phyloP scores from a whole-genome alignment of 495 filamentous ascomycete genomes.

The Lasiosphaeria hispida region DNA sequence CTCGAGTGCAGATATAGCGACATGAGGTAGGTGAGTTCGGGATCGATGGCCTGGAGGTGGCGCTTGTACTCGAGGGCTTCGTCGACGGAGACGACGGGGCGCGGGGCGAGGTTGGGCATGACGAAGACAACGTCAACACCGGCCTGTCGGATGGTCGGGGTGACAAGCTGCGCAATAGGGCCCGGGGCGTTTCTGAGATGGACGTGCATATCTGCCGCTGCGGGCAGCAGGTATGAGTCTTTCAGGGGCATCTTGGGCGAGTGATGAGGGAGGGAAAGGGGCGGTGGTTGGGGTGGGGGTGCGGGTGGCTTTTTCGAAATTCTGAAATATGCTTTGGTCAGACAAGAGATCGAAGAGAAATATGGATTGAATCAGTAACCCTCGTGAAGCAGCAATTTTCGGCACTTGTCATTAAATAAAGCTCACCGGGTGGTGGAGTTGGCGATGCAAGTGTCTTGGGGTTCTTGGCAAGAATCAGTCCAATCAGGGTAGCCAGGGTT shows the following conservation, averaged over 20 bases:
- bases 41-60: conserved; percentile 63
- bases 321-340: not conserved
- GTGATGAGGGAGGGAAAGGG: not conserved
- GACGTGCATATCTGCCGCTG: conserved; percentile 61
- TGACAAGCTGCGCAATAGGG: conserved; percentile 77
- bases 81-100: conserved; percentile 67
- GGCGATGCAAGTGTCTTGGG: not conserved
- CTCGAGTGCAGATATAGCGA: conserved; percentile 72
- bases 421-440: not conserved
- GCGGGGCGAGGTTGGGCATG: conserved; percentile 60
- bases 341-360: not conserved
- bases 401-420: not conserved
- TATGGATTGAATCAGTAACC: too few relatives aligned
- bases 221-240: conserved; percentile 57
- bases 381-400: not conserved
- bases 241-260: conserved; percentile 39
- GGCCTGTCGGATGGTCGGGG: conserved; percentile 68
- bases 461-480: not conserved
- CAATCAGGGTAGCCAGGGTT: not conserved
- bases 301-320: not conserved
- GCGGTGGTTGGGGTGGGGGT: not conserved
- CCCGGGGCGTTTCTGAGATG: conserved; percentile 70
- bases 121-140: conserved; percentile 66
- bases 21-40: conserved; percentile 80
- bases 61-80: conserved; percentile 74